phyloP scores from a whole-genome alignment of 768 basidiomycete genomes.

The Trametes gibbosa region DNA sequence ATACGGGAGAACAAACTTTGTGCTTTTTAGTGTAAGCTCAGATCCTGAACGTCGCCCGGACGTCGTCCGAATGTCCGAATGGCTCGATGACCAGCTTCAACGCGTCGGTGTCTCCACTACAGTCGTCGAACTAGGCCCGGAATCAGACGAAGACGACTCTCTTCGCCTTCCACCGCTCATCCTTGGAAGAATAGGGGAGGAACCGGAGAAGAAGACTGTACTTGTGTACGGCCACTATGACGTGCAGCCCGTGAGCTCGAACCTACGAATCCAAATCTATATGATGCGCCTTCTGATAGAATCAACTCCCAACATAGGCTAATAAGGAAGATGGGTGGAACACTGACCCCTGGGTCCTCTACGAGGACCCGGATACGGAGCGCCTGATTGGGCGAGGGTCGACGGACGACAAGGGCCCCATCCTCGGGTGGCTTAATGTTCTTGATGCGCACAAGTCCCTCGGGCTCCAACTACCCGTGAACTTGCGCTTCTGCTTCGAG shows the following conservation, averaged over 20 bases:
- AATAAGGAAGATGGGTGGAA: constrained; percentile 77
- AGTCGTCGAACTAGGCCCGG: constrained; percentile 73
- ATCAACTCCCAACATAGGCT: constrained; percentile 28
- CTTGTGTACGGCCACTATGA: constrained; percentile 95
- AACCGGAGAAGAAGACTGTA: constrained; percentile 90
- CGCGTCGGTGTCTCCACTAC: constrained; percentile 74
- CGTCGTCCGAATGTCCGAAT: constrained; percentile 84
- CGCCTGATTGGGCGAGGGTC: constrained; percentile 83
- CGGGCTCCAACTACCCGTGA: constrained; percentile 78
- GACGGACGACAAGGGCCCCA: constrained; percentile 89
- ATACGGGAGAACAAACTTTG: no score
- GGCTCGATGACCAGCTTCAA: constrained; percentile 71
- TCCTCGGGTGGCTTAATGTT: constrained; percentile 87
- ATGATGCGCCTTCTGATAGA: no score
- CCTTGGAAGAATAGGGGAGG: constrained; percentile 77
- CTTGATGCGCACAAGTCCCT: constrained; percentile 77
- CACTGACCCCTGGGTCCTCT: constrained; percentile 74
- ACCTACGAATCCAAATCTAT: neutral
- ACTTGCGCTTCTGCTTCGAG: constrained; percentile 90
- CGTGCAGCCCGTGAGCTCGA: constrained; percentile 75
- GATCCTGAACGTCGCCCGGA: constrained; percentile 71
- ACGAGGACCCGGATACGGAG: constrained; percentile 41
- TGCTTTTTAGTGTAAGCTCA: constrained; percentile 59
- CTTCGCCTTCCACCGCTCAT: constrained; percentile 80
- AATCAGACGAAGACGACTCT: constrained; percentile 66